These are phyloP conservation scores for Aspergillus pseudoterreus DNA, from an alignment of 2,329 filamentous ascomycete species.

Conservation along the genomic window DNA sequence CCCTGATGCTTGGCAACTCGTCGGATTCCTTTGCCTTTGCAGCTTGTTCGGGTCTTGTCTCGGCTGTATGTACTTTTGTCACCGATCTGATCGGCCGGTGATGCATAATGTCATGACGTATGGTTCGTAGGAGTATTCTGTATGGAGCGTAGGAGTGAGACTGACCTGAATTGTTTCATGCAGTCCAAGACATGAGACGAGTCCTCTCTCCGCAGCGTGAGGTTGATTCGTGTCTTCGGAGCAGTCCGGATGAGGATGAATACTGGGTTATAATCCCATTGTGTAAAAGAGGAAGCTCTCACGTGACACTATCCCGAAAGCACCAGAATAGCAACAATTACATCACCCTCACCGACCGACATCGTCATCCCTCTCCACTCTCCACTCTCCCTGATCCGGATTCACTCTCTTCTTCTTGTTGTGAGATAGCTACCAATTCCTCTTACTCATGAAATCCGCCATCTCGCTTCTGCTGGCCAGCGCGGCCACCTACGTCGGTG, in stretches of 20 bases:
- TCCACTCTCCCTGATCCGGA: neutral
- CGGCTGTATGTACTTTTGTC: neutral
- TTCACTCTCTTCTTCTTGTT: neutral
- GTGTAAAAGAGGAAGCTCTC: neutral
- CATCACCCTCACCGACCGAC: neutral
- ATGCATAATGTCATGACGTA: neutral
- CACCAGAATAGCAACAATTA: neutral
- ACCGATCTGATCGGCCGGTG: neutral
- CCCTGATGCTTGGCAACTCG: constrained; percentile 2
- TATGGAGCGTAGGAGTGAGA: neutral
- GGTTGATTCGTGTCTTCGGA: no score
- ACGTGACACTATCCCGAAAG: neutral
- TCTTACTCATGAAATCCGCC: constrained; percentile 7
- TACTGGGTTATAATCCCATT: neutral
- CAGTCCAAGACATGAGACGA: neutral
- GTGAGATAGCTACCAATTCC: neutral
- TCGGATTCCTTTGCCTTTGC: neutral
- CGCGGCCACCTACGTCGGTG: constrained; percentile 15
- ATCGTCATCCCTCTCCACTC: neutral
- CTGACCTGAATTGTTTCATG: neutral
- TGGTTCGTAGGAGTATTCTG: neutral
- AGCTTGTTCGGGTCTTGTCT: neutral
- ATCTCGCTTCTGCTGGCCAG: constrained; percentile 15
- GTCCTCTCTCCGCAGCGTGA: neutral
- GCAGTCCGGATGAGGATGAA: neutral